Percentiles rank a stretch among this genome's conserved stretches.
Conservation (phyloP, 768 basidiomycete species). For the Auriscalpium microsporum region DNA sequence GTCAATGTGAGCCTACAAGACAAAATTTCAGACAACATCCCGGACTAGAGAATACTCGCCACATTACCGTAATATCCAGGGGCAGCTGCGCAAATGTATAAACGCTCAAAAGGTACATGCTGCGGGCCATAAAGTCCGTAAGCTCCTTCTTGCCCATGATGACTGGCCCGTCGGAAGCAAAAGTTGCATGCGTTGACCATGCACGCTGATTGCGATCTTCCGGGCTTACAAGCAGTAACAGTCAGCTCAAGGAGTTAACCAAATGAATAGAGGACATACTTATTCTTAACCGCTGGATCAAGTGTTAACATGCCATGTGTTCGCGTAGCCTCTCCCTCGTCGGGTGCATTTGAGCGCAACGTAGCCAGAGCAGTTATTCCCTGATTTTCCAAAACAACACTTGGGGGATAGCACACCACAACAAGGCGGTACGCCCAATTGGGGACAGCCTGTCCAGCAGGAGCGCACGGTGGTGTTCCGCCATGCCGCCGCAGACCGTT, state of each 20-base stretch:
- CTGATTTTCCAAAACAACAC: neutral
- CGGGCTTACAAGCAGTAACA: neutral
- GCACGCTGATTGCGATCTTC: neutral
- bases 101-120: neutral
- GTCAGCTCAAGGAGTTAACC: neutral
- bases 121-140: neutral
- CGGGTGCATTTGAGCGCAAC: neutral
- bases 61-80: neutral
- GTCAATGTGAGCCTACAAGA: neutral
- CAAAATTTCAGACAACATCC: neutral
- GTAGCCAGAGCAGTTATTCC: neutral
- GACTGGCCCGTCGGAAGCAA: neutral
- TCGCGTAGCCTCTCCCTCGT: neutral
- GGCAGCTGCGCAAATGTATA: neutral
- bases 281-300: neutral
- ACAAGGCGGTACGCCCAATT: neutral
- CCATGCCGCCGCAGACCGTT: neutral
- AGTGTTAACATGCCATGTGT: neutral
- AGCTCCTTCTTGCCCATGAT: neutral
- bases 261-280: neutral
- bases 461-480: neutral
- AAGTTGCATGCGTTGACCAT: neutral
- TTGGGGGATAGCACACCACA: neutral
- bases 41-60: neutral
- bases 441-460: neutral